A percentile compares a stretch with the other conserved stretches of the same genome.
These are phyloP conservation scores for Ruellia speciosa DNA, from an alignment of 305 asterid species.

Conservation along the genomic window DNA sequence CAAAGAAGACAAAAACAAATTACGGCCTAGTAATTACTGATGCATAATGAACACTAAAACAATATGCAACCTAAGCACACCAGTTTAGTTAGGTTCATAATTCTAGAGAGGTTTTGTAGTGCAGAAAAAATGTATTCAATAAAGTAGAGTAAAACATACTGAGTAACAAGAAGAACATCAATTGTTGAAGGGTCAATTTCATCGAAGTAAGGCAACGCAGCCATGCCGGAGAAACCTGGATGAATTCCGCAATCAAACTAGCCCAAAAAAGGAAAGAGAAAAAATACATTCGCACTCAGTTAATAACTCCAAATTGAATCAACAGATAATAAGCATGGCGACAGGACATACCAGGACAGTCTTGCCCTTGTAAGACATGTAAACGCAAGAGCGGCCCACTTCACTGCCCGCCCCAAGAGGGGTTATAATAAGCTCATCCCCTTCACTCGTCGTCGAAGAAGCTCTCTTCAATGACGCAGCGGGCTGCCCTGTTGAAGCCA, in stretches of 20 bases:
- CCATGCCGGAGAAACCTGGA: conserved; percentile 90
- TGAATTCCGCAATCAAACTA: conserved; percentile 98
- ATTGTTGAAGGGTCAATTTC: conserved; percentile 80
- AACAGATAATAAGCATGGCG: not conserved
- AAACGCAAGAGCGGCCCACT: conserved; percentile 92
- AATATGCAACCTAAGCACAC: conserved; percentile 6
- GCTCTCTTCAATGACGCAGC: conserved; percentile 42
- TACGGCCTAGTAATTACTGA: not conserved
- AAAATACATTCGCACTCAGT: conserved; percentile 4
- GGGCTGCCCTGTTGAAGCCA: conserved; percentile 62
- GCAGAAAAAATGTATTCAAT: not conserved
- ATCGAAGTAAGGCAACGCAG: conserved; percentile 93
- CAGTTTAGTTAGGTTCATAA: not conserved
- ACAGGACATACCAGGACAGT: conserved; percentile 48
- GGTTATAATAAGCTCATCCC: conserved; percentile 75
- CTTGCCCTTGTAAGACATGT: conserved; percentile 90
- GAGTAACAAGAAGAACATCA: conserved; percentile 90
- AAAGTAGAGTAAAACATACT: conserved; percentile 35
- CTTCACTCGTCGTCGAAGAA: conserved; percentile 43
- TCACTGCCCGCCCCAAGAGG: conserved; percentile 96
- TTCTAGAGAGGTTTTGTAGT: not conserved
- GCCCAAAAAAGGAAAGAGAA: not conserved
- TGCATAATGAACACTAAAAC: conserved; percentile 6
- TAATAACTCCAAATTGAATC: not conserved
- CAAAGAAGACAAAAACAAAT: not conserved